phyloP scores from a whole-genome alignment of 1,284 basidiomycete species.

The Naganishia sp. region DNA sequence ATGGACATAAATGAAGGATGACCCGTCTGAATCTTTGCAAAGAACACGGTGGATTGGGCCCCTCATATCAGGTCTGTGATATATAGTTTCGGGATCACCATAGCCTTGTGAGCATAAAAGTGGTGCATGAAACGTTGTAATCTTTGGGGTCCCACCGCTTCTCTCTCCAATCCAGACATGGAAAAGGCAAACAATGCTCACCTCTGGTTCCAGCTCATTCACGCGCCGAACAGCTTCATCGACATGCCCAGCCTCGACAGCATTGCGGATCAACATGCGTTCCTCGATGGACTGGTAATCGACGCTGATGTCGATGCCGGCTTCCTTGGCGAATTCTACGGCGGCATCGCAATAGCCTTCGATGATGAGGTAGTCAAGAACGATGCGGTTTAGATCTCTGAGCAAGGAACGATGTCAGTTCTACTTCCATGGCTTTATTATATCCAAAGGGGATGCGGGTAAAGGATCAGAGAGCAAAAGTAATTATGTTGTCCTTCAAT shows the following conservation, averaged over 20 bases:
- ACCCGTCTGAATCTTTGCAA: conserved; percentile 18
- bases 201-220: conserved; percentile 96
- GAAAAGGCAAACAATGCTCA: conserved; percentile 57
- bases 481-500: conserved; percentile 56
- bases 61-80: conserved; percentile 57
- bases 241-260: conserved; percentile 89
- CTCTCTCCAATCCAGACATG: conserved; percentile 2
- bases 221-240: conserved; percentile 90
- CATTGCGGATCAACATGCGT: conserved; percentile 89
- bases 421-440: conserved; percentile 36
- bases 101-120: conserved; percentile 71
- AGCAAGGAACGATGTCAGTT: conserved; percentile 23
- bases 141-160: conserved; percentile 60
- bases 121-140: conserved; percentile 98
- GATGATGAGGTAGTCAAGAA: conserved; percentile 97
- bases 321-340: conserved; percentile 87
- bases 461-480: conserved; percentile 55
- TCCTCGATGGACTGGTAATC: conserved; percentile 91
- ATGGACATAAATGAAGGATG: conserved; percentile 16
- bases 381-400: conserved; percentile 90
- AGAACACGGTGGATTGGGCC: conserved; percentile 34
- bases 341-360: conserved; percentile 97
- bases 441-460: conserved; percentile 31
- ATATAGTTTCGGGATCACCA: conserved; percentile 50
- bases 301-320: conserved; percentile 60